These are phyloP conservation scores for Bifiguratus adelaidae DNA, from an alignment of 192 early-diverging fungal genomes.

Conservation along the genomic window DNA sequence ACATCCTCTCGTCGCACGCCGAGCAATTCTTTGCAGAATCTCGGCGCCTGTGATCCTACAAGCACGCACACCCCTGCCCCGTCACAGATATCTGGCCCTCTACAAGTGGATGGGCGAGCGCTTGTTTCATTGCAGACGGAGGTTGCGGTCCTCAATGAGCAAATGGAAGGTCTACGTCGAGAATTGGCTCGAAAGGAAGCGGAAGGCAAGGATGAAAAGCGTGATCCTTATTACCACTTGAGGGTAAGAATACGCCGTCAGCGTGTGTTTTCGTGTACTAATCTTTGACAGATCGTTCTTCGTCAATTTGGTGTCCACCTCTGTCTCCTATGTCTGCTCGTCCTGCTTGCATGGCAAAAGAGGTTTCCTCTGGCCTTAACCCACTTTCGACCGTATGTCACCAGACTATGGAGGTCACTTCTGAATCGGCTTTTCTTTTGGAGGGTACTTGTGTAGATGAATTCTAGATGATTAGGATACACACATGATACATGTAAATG, in stretches of 20 bases:
- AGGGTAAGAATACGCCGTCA: too few relatives aligned
- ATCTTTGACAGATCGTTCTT: background rate
- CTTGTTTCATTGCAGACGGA: constrained; percentile 17
- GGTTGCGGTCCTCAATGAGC: constrained; percentile 18
- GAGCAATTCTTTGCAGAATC: too few relatives aligned
- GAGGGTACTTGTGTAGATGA: background rate
- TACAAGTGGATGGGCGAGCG: constrained; percentile 17
- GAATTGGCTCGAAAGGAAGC: constrained; percentile 9
- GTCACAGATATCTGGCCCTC: too few relatives aligned
- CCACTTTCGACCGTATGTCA: background rate
- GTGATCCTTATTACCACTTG: background rate
- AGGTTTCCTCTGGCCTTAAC: background rate
- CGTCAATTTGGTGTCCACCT: constrained; percentile 1
- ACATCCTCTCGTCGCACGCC: too few relatives aligned
- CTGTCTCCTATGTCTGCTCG: constrained; percentile 11
- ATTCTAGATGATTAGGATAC: too few relatives aligned
- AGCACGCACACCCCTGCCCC: too few relatives aligned
- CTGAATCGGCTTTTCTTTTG: background rate
- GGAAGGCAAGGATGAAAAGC: too few relatives aligned
- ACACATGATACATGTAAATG: too few relatives aligned
- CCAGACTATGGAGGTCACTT: background rate
- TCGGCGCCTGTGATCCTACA: too few relatives aligned
- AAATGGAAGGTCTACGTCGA: constrained; percentile 16
- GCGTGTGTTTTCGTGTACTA: background rate
- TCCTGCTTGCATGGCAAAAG: constrained; percentile 9